Evolutionary conservation across 495 filamentous ascomycete genomes (phyloP), one percentile per base, ranked within the genome.

Genomic region (Neurospora sp.): DNA sequence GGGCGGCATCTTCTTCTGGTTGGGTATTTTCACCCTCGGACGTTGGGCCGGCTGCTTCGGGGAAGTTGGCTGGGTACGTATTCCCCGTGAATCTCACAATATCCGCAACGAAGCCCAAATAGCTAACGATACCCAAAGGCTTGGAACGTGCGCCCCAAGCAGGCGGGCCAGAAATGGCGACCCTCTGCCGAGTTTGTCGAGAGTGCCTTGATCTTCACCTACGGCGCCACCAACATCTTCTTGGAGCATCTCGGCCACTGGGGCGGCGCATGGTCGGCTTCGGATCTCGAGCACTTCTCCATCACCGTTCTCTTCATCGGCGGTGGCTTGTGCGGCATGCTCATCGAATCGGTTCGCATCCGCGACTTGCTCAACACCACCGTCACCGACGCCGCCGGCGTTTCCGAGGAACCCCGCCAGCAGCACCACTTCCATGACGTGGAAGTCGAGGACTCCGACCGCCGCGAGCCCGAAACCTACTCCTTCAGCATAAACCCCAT

Each of bases 1-100:
- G 79, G 96, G 95, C 70, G 93, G 93, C n/a, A 92, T 98, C 72
- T 99, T 99, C 83, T 93, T 98, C 82, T 93, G 93, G 91, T 94
- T 97, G 73, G 96, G 96, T 20, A 79, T 97, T 14, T 81, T 98
- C 38, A 96, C 93, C 0, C 87, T 99, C 22, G 93, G 93, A 18
- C 92, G 96, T 22, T 97, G 92, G 90, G 88, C 94, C 75, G 96
- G 96, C 20, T 91, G 91, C 82, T 99, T 96, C 82, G 89, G 92
- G 59, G 93, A 97, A 69, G 87, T 95, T 70, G 96, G 96, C 73
- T 99, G 96, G 96, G 87, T 88, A 75, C 71, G 84, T 82, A 69
- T 68, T 31, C 31, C 35, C 18, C 72, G 5, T 46, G 18, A 18
- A n/a, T 31, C 22, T 3, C 16, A 3, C 20, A 20, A 12, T 12